Base-by-base conservation (phyloP, 108 stramenopile genomes). In the Pseudonitzschia multiseries region DNA sequence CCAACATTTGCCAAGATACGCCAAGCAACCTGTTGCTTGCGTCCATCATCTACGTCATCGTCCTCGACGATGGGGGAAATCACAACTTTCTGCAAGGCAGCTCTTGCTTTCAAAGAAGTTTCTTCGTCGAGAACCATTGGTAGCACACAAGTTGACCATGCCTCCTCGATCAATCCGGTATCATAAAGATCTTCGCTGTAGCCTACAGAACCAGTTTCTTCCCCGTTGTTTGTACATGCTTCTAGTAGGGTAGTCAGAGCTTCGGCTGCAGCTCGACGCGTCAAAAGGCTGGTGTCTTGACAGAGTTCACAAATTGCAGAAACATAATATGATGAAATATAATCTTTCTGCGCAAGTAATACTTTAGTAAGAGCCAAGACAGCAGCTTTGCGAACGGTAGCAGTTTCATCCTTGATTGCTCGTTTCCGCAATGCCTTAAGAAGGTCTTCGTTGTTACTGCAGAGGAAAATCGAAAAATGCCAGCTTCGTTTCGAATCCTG, bases 101-200 rank as follows among this genome's bases (percentile, higher is more conserved):
- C 85, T 41, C 89, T 63, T n/a, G 86, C 88, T 66, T 90, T 93
- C 20, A 71, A 67, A 2, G 74, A 81, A 46, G 68, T 65, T 68
- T 96, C 94, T 18, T 76, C 74, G 74, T 93, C 92, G 2, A 87
- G 60, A 17, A 90, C 85, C 61, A 94, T 75, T 8, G 90, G 87
- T 51, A 93, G 73, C 0, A 93, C 92, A 27, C 80, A 82, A n/a
- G 81, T 77, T 8, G 84, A 78, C 93, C 93, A 94, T 17, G 86
- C 81, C 53, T 81, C 51, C 66, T 88, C 88, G 14, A 89, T 24
- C 18, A 73, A 13, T 15, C 62, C 57, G 1, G 33, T 33, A 22
- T 56, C 60, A 31, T 18, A 59, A 36, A 59, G 46, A 26, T 81
- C 75, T 62, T 62, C 61, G 6, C 24, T 15, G 33, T n/a, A 0